A percentile compares a stretch with the other conserved stretches of the same genome.
Evolutionary conservation across 106 monocot species (phyloP).

Genomic region (Dendrobium catenatum): DNA sequence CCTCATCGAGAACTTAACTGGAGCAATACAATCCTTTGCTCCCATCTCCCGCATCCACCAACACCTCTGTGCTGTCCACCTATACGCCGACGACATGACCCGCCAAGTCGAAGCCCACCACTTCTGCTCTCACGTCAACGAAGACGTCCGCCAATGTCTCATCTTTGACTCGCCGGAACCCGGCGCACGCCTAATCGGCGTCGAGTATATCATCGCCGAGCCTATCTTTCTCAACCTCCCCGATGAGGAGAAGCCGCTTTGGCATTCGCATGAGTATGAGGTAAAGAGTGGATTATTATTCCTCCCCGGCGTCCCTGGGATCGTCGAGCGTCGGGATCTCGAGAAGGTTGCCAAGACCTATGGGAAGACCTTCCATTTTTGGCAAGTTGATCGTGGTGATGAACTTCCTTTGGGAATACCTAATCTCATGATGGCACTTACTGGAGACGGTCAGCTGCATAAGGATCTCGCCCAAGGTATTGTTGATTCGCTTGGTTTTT

Average conservation of each 20-base stretch:
- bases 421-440: constrained; percentile 80
- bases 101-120: constrained; percentile 92
- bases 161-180: constrained; percentile 64
- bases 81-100: constrained; percentile 78
- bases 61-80: constrained; percentile 95
- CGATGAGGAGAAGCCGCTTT: constrained; percentile 83
- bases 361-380: constrained; percentile 90
- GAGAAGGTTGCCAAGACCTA: constrained; percentile 69
- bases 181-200: constrained; percentile 64
- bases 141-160: constrained; percentile 85
- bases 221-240: constrained; percentile 61
- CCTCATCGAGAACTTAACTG: constrained; percentile 60
- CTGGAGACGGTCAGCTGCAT: constrained; percentile 59
- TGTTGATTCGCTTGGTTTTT: no score
- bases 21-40: constrained; percentile 58
- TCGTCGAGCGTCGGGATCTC: constrained; percentile 44
- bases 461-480: constrained; percentile 36
- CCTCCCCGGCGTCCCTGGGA: constrained; percentile 56
- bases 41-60: constrained; percentile 79
- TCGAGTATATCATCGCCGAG: constrained; percentile 76
- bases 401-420: constrained; percentile 53
- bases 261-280: constrained; percentile 97
- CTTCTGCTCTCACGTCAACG: constrained; percentile 86
- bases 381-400: constrained; percentile 76
- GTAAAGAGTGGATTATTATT: constrained; percentile 77